phyloP scores from a whole-genome alignment of 2,329 filamentous ascomycete species.

The Malbranchea cinnamomea region DNA sequence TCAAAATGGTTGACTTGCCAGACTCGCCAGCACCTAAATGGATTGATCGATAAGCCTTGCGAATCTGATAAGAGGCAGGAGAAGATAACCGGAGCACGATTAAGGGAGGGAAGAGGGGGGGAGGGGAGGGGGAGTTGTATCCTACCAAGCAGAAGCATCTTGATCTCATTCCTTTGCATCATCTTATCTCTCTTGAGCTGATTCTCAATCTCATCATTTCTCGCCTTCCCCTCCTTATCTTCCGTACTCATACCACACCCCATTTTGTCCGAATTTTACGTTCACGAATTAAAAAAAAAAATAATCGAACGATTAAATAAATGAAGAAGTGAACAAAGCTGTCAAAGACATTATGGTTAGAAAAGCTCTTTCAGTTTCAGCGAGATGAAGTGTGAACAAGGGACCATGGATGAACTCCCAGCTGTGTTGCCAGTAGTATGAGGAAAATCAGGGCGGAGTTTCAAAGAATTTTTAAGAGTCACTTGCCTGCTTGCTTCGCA shows the following conservation, averaged over 20 bases:
- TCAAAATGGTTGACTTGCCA: constrained; percentile 85
- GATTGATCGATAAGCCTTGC: constrained; percentile 12
- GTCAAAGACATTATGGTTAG: no score
- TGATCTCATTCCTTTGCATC: constrained; percentile 99
- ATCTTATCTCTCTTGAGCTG: constrained; percentile 97
- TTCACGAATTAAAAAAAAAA: background rate
- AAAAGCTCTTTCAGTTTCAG: background rate
- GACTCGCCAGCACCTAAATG: constrained; percentile 84
- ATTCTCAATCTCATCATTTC: constrained; percentile 99
- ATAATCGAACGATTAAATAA: background rate
- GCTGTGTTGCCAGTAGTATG: no score
- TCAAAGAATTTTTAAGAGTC: no score
- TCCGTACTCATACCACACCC: constrained; percentile 99
- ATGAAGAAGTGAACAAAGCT: background rate
- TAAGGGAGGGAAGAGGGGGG: no score
- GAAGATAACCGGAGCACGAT: no score
- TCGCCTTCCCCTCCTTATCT: constrained; percentile 99
- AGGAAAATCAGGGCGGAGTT: no score
- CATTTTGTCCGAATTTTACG: no score
- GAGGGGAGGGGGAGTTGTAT: no score
- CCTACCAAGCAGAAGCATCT: constrained; percentile 96
- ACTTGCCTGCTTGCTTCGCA: no score
- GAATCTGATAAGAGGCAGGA: no score
- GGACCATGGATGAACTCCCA: background rate
- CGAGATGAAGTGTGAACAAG: background rate